Percentiles rank a stretch among this genome's conserved stretches.
Conservation (phyloP, 2,329 filamentous ascomycete species). For the Aspergillus ochraceus region DNA sequence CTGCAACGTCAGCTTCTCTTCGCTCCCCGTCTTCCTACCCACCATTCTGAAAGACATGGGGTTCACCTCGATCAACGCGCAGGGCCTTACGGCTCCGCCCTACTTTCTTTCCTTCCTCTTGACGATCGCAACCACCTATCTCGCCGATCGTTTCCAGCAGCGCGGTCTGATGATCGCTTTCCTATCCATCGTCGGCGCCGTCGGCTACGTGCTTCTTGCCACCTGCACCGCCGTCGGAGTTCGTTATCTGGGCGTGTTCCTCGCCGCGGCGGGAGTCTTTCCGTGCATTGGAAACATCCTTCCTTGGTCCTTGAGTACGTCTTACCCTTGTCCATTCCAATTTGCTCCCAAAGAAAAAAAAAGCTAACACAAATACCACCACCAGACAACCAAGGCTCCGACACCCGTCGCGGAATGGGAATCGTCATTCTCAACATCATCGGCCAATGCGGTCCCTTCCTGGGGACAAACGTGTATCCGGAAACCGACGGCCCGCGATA, state of each 20-base stretch:
- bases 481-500: slow-evolving; percentile 48
- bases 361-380: not conserved
- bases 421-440: slow-evolving; percentile 69
- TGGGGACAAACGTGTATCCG: slow-evolving; percentile 66
- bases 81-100: slow-evolving; percentile 70
- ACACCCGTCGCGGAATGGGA: slow-evolving; percentile 65
- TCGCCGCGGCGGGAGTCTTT: slow-evolving; percentile 64
- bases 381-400: slow-evolving; percentile 66
- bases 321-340: not conserved
- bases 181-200: slow-evolving; percentile 57
- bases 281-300: slow-evolving; percentile 69
- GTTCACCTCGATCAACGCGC: slow-evolving; percentile 64
- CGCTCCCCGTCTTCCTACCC: slow-evolving; percentile 64
- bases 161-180: slow-evolving; percentile 61
- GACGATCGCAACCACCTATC: slow-evolving; percentile 60
- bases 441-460: slow-evolving; percentile 63
- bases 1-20: slow-evolving; percentile 65
- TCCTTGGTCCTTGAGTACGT: slow-evolving; percentile 62
- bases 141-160: slow-evolving; percentile 66
- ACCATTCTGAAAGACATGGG: slow-evolving; percentile 67
- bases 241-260: slow-evolving; percentile 55
- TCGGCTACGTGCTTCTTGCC: slow-evolving; percentile 67
- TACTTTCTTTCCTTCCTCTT: slow-evolving; percentile 67
- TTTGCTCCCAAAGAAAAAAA: too few relatives aligned
- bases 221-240: slow-evolving; percentile 52